Evolutionary conservation across 805 yeast genomes (phyloP), one percentile per base, ranked within the genome.

Genomic region (Candida tammaniensis): DNA sequence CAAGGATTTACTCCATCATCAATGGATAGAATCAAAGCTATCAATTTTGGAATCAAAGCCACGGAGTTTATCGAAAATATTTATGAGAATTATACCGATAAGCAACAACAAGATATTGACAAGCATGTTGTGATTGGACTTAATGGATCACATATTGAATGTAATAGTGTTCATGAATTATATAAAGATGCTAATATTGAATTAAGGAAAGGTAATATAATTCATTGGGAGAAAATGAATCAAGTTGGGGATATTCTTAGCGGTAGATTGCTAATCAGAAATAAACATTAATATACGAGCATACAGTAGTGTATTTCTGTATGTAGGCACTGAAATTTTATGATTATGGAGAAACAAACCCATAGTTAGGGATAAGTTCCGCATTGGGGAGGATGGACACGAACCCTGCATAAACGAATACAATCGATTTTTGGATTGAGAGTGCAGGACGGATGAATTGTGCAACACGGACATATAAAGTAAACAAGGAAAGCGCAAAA

Each of bases 1-100:
- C 94, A 85, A 56, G 94, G 94, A 53, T 80, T 80, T 33, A 62
- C 77, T 19, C 93, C 94, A 37, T 74, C 86, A 0, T 74, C 89
- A 20, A 80, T 82, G 56, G 94, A 85, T 57, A 70, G 94, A 63
- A 78, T 83, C 1, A 69, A 79, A 49, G 89, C 86, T 5, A 76
- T 83, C 3, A 74, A 86, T 54, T 76, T 80, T 43, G 82, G 88
- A 0, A 72, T 82, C 33, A 75, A 74, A 52, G 80, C 88, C 16
- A 77, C 82, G 35, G 77, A 78, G 40, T 84, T 77, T 64, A 72
- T 85, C 43, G 91, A 83, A 55, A 12, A 20, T 11, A 22, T 15
- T n/a, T 34, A 28, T n/a, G 21, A 23, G 20, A 31, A 28, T 17
- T 12, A 17, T 13, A n/a, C 13, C 12, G 33, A 24, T 12, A 16